Evolutionary conservation across 352 stramenopile genomes (phyloP).

Genomic region (Phytophthora kernoviae): DNA sequence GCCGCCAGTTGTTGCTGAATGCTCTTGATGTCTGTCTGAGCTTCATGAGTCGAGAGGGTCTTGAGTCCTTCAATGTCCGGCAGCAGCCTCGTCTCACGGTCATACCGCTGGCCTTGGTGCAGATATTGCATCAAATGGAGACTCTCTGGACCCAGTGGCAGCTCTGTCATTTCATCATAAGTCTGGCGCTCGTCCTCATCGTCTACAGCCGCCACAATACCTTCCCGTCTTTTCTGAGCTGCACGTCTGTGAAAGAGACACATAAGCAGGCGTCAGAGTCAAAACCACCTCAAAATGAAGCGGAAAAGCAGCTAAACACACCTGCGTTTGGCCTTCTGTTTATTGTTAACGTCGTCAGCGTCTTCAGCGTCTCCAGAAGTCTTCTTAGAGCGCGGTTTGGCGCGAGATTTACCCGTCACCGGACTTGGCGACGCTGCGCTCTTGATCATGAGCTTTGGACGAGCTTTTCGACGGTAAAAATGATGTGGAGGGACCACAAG

Average conservation of each 20-base stretch:
- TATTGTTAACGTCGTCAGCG: constrained; percentile 13
- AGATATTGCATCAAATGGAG: constrained; percentile 40
- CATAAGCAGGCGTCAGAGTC: not conserved
- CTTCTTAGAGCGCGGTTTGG: constrained; percentile 33
- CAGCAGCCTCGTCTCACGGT: constrained; percentile 50
- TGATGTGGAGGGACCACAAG: not conserved
- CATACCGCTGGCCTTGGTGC: constrained; percentile 47
- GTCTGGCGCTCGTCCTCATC: constrained; percentile 19
- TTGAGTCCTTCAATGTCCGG: constrained; percentile 66
- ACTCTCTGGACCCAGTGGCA: constrained; percentile 31
- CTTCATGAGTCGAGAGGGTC: constrained; percentile 50
- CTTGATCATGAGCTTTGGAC: constrained; percentile 6
- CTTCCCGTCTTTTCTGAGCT: constrained; percentile 59
- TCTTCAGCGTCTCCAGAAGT: constrained; percentile 15
- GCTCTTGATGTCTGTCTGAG: constrained; percentile 58
- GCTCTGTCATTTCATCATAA: constrained; percentile 17
- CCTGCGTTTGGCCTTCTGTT: constrained; percentile 52
- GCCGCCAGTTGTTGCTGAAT: constrained; percentile 53
- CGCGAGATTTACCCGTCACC: constrained; percentile 10
- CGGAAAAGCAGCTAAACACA: constrained; percentile 13
- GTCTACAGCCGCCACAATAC: constrained; percentile 21
- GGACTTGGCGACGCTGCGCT: constrained; percentile 12
- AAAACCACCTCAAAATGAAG: constrained; percentile 9
- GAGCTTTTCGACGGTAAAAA: not conserved
- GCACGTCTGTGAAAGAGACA: constrained; percentile 34